Base-by-base conservation (phyloP, 495 filamentous ascomycete genomes). In the Letharia columbiana region DNA sequence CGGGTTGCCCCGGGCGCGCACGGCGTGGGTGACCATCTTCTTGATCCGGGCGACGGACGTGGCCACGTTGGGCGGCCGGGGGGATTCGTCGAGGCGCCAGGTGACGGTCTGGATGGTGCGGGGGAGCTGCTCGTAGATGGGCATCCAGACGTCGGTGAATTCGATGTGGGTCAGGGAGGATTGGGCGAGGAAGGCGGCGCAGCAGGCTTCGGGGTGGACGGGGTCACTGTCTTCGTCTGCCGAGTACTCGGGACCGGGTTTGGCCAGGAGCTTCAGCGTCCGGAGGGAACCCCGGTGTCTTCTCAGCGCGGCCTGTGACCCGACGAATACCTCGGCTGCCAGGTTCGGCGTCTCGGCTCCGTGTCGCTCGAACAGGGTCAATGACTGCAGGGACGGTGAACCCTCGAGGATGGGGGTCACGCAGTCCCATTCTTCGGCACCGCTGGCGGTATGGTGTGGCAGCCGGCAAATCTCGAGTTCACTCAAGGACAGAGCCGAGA, bases 381-480 rank as follows among this genome's bases (percentile, higher is more conserved):
- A 61, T 12, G 56, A 50, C 17, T 54, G 35, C 35, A 66, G 50
- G 12, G 63, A 45, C 28, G 63, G 20, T 10, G 40, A 15, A 58
- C 11, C 17, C n/a, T 65, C 33, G 52, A 65, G 63, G 28, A 59
- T 41, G 63, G 63, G 52, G 18, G 41, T 64, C n/a, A 58, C 50
- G 40, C 65, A 69, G 23, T 57, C 60, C 41, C 61, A 67, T 5
- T 67, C 61, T 42, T 67, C 65, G 3, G 52, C 44, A 13, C 33
- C 67, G 12, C 50, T 47, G 37, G 61, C 45, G 52, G 60, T 65
- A 33, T 66, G 64, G 41, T 66, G 58, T 33, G 62, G 63, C 23
- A 63, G 45, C 5, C 70, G 64, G 42, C 59, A 64, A 28, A 71
- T 64, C 18, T 71, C 70, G 31, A 71, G 65, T 37, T 65, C 60